phyloP scores from a whole-genome alignment of 2,329 filamentous ascomycete genomes.

The Aspergillus amoenus region DNA sequence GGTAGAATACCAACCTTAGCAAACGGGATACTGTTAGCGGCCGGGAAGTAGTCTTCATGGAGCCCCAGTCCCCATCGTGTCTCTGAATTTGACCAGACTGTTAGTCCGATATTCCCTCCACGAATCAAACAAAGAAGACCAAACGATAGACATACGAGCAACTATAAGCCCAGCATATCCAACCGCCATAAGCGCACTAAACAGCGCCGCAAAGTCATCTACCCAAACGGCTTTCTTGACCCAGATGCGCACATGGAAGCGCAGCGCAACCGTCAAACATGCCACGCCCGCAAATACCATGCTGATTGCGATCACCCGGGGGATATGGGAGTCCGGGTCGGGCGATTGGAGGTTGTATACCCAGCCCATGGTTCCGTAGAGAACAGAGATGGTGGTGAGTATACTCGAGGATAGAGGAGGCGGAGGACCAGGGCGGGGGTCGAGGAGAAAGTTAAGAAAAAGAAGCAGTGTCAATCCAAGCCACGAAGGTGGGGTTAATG shows the following conservation, averaged over 20 bases:
- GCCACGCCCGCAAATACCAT: slow-evolving; percentile 23
- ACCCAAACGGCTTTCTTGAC: slow-evolving; percentile 22
- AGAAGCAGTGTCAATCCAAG: no score
- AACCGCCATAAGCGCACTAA: slow-evolving; percentile 19
- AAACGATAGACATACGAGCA: slow-evolving; percentile 14
- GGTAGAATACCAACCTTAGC: neutral
- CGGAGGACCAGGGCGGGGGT: no score
- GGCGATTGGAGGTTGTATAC: slow-evolving; percentile 27
- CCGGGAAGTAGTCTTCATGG: neutral
- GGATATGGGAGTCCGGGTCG: slow-evolving; percentile 22
- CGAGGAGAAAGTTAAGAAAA: no score
- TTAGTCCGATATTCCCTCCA: neutral
- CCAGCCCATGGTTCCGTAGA: slow-evolving; percentile 25
- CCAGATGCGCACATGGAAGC: slow-evolving; percentile 25
- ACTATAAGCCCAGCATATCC: slow-evolving; percentile 21
- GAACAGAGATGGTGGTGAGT: no score
- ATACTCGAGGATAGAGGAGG: no score
- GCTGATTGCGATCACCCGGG: slow-evolving; percentile 23
- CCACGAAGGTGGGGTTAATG: no score
- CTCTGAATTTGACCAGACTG: neutral
- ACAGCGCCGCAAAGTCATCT: slow-evolving; percentile 28
- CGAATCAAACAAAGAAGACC: no score
- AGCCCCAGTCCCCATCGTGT: neutral
- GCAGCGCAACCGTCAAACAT: slow-evolving; percentile 22
- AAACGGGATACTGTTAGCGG: neutral